Percentiles rank a stretch among this genome's conserved stretches.
Conservation (phyloP, 768 basidiomycete species). For the Stropharia rugosoannulata region DNA sequence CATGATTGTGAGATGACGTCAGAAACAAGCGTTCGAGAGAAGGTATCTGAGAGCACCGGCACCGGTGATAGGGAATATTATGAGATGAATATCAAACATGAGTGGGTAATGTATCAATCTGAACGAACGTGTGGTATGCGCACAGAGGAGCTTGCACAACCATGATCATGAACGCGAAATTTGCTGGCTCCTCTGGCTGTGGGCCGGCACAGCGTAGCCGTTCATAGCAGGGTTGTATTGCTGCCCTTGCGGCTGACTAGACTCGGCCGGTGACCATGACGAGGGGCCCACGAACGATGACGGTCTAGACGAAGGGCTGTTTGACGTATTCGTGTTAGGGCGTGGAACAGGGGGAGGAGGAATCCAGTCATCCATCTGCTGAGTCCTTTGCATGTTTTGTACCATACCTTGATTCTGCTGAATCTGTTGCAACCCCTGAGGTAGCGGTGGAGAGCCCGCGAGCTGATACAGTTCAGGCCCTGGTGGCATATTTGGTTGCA, state of each 20-base stretch:
- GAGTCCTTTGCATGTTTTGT: constrained; percentile 35
- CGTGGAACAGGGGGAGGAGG: constrained; percentile 37
- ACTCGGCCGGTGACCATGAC: constrained; percentile 19
- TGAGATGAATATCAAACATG: constrained; percentile 15
- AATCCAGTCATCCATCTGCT: constrained; percentile 43
- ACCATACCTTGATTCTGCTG: constrained; percentile 47
- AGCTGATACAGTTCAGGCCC: constrained; percentile 31
- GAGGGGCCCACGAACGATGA: constrained; percentile 48
- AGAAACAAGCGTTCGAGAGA: constrained; percentile 4
- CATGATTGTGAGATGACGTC: constrained; percentile 3
- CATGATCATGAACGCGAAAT: constrained; percentile 45
- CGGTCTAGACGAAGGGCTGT: constrained; percentile 44
- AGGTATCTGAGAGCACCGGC: constrained; percentile 18
- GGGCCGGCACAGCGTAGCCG: constrained; percentile 41
- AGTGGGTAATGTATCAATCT: constrained; percentile 4
- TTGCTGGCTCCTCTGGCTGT: constrained; percentile 33
- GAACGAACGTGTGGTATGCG: constrained; percentile 13
- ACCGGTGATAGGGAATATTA: constrained; percentile 19
- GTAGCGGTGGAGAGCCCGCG: constrained; percentile 44
- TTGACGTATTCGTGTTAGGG: constrained; percentile 31
- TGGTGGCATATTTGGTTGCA: constrained; percentile 39
- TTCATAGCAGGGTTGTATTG: constrained; percentile 39
- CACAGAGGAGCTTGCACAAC: neutral
- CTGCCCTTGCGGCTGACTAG: constrained; percentile 32
- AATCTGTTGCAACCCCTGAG: constrained; percentile 31